Percentiles rank a stretch among this genome's conserved stretches.
Evolutionary conservation across 768 basidiomycete species (phyloP).

Genomic region (Kwoniella mangroviensis): DNA sequence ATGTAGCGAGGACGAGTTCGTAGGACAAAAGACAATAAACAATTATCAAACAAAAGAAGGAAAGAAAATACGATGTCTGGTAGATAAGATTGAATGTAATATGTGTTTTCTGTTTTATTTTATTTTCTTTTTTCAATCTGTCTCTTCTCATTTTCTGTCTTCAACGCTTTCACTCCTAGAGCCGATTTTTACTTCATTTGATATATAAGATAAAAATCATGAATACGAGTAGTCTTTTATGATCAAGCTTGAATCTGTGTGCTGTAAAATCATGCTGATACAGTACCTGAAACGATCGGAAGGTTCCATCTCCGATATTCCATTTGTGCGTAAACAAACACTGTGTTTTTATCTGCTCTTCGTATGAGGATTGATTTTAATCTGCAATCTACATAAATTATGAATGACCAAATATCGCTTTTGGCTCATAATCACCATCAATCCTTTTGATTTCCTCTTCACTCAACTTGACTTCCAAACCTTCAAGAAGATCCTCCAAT

Average conservation of each 20-base stretch:
- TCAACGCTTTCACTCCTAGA: not conserved
- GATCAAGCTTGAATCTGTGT: too few relatives aligned
- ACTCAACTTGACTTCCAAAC: slow-evolving; percentile 39
- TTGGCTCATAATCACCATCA: slow-evolving; percentile 50
- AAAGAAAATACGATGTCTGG: not conserved
- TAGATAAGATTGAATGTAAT: not conserved
- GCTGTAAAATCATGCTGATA: too few relatives aligned
- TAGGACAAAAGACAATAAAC: too few relatives aligned
- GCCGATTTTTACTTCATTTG: too few relatives aligned
- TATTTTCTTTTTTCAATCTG: not conserved
- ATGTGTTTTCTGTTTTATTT: not conserved
- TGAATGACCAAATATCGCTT: slow-evolving; percentile 24
- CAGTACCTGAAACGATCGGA: too few relatives aligned
- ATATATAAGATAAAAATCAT: too few relatives aligned
- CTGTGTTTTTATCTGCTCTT: too few relatives aligned
- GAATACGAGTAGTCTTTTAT: too few relatives aligned
- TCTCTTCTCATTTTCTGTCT: not conserved
- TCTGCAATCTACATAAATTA: not conserved
- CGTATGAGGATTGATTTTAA: too few relatives aligned
- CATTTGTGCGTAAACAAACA: too few relatives aligned
- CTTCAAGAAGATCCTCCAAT: slow-evolving; percentile 59
- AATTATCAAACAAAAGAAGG: too few relatives aligned
- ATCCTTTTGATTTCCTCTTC: slow-evolving; percentile 56
- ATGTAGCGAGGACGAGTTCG: not conserved
- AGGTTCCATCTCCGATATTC: too few relatives aligned